These are phyloP conservation scores for Kalmanozyma brasiliensis DNA, from an alignment of 1,284 basidiomycete genomes.

Conservation along the genomic window DNA sequence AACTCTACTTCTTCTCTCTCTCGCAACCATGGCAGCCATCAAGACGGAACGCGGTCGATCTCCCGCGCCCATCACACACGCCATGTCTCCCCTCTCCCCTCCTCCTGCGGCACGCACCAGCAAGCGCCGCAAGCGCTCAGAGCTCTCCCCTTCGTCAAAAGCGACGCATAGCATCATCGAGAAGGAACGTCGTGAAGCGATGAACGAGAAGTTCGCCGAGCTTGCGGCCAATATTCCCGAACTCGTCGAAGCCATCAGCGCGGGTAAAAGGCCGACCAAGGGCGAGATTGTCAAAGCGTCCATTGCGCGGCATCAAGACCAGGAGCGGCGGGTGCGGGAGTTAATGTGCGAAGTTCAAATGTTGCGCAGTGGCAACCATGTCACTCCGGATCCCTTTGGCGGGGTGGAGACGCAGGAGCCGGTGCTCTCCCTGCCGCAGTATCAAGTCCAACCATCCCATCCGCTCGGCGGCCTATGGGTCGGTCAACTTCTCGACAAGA, in stretches of 20 bases:
- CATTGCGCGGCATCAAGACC: constrained; percentile 41
- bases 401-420: constrained; percentile 21
- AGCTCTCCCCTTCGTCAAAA: constrained; percentile 48
- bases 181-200: constrained; percentile 47
- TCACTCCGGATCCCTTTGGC: constrained; percentile 2
- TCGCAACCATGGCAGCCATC: constrained; percentile 19
- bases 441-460: constrained; percentile 36
- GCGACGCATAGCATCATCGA: constrained; percentile 50
- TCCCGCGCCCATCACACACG: not conserved
- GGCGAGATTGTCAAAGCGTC: constrained; percentile 53
- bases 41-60: constrained; percentile 26
- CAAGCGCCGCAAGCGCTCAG: constrained; percentile 41
- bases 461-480: constrained; percentile 42
- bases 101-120: constrained; percentile 29
- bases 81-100: too few species aligned
- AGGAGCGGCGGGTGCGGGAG: constrained; percentile 39
- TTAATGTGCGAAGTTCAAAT: constrained; percentile 34
- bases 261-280: constrained; percentile 46
- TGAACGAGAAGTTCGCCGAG: constrained; percentile 50
- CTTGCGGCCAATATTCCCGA: constrained; percentile 46
- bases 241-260: constrained; percentile 34
- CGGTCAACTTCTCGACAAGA: constrained; percentile 41
- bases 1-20: not conserved
- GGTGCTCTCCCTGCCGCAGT: constrained; percentile 15
- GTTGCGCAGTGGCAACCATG: constrained; percentile 16